Evolutionary conservation across 768 basidiomycete species (phyloP).

Genomic region (Pluteus cervinus): DNA sequence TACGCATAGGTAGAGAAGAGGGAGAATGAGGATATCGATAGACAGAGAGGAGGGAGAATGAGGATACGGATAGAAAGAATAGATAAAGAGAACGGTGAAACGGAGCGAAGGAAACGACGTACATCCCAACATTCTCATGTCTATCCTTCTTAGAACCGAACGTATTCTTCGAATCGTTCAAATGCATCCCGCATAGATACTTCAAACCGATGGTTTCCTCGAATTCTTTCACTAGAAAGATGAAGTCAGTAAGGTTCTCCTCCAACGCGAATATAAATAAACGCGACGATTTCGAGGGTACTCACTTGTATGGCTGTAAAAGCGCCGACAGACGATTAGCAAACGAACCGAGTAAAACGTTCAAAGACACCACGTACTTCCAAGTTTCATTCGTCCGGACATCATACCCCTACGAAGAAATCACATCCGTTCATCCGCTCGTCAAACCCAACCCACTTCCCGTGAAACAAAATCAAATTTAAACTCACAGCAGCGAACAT

Average conservation of each 20-base stretch:
- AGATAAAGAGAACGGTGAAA: neutral
- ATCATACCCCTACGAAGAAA: constrained; percentile 74
- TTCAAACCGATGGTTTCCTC: constrained; percentile 61
- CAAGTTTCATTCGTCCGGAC: constrained; percentile 68
- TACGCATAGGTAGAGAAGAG: neutral
- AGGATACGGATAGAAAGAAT: neutral
- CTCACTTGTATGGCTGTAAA: too few species aligned
- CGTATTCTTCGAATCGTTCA: constrained; percentile 76
- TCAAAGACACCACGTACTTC: constrained; percentile 35
- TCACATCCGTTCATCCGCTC: too few species aligned
- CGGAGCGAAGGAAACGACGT: constrained; percentile 19
- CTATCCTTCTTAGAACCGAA: constrained; percentile 66
- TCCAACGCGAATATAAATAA: neutral
- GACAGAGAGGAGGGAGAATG: neutral
- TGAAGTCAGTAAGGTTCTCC: neutral
- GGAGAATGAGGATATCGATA: neutral
- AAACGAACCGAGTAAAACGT: constrained; percentile 10
- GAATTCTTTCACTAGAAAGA: constrained; percentile 53
- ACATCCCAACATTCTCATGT: constrained; percentile 85
- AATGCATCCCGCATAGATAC: constrained; percentile 78
- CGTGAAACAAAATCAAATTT: neutral
- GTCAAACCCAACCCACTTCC: too few species aligned
- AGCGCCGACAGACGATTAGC: constrained; percentile 15
- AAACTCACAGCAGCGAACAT: constrained; percentile 64
- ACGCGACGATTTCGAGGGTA: too few species aligned